Base-by-base conservation (phyloP, 345 rosid species). In the Populus simonii region DNA sequence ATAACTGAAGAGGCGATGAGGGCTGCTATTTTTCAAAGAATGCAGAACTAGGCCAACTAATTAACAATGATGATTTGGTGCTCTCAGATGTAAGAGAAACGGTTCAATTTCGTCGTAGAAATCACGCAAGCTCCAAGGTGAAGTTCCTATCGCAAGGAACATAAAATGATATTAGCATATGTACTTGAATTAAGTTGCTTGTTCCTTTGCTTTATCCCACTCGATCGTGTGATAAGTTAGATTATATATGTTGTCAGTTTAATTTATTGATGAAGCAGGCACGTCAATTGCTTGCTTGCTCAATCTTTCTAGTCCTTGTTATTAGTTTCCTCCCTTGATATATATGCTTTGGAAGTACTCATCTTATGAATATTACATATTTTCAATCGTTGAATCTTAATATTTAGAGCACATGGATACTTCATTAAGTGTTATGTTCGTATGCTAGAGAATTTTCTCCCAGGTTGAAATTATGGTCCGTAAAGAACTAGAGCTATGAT, bases 11-110 rank as follows among this genome's bases (percentile, higher is more conserved):
- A 85, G n/a, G 69, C 73, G 33, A 59, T 85, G 13, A 80, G 75
- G 63, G 43, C 72, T 65, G 84, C 83, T 39, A 80, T 87, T 36
- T 76, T 76, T 74, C 83, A 79, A 66, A 84, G 77, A 59, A 68
- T 74, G 75, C 49, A 66, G 33, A 78, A 10, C 36, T 59, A 25
- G 18, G 61, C 27, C 65, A 59, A 0, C 65, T 33, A 27, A 27
- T 57, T 8, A 22, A 22, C 62, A 57, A 57, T n/a, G 23, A 8
- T n/a, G n/a, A n/a, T 3, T 3, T 57, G 27, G 62, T 8, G 62
- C 62, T 1, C 1, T 8, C 10, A 8, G 65, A 59, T 3, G 65
- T 23, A 59, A 59, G 65, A 23, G 1, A 59, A 1, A 12, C 7
- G 5, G 25, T n/a, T n/a, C 12, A 23, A 23, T 59, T 59, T 59